Evolutionary conservation across 2,329 filamentous ascomycete genomes (phyloP).

Genomic region (Talaromyces sp.): DNA sequence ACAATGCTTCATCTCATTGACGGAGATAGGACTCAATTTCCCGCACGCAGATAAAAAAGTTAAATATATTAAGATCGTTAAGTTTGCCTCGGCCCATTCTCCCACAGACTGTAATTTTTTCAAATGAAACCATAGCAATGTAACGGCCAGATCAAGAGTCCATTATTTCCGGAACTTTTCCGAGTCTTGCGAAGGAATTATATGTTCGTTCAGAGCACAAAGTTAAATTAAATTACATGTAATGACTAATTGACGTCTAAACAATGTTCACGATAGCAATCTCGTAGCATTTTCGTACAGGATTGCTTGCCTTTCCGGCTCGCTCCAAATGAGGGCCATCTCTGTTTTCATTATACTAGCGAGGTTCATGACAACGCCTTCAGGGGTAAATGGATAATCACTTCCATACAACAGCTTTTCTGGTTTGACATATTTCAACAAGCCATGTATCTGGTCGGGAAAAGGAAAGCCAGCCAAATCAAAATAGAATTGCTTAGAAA

Average conservation of each 20-base stretch:
- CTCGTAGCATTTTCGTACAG: background rate
- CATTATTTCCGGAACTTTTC: too few relatives aligned
- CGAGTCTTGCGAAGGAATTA: background rate
- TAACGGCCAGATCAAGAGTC: too few relatives aligned
- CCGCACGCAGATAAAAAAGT: too few relatives aligned
- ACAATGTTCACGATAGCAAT: background rate
- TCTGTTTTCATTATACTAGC: slow-evolving; percentile 39
- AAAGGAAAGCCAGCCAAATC: slow-evolving; percentile 51
- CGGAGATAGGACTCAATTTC: background rate
- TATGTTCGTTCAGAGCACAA: background rate
- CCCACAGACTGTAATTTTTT: background rate
- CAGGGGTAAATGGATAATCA: slow-evolving; percentile 49
- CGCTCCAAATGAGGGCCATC: background rate
- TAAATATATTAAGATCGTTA: too few relatives aligned
- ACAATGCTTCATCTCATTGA: background rate
- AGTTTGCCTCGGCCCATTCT: too few relatives aligned
- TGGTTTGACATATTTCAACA: slow-evolving; percentile 40
- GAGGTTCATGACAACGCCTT: slow-evolving; percentile 23
- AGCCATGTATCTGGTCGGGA: slow-evolving; percentile 44
- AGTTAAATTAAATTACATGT: background rate
- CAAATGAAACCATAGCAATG: too few relatives aligned
- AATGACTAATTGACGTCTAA: background rate
- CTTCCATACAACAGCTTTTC: slow-evolving; percentile 49
- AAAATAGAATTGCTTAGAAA: slow-evolving; percentile 44
- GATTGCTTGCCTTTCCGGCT: background rate